Evolutionary conservation across 805 yeast species (phyloP), one percentile per base, ranked within the genome.

Genomic region (Priceomyces melissophilus): DNA sequence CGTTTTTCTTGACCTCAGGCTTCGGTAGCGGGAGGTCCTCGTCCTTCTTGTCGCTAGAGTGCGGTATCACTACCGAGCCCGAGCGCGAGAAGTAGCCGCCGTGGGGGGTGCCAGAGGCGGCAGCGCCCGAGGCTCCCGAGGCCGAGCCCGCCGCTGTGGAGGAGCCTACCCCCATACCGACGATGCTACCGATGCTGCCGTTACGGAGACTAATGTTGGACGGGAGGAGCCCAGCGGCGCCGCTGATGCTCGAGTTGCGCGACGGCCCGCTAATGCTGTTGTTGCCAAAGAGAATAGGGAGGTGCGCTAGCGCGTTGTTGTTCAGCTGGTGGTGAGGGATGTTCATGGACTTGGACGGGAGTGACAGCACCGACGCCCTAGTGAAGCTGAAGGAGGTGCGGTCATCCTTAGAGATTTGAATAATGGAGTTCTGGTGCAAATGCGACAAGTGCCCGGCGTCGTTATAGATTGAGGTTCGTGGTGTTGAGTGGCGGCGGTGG

Each of bases 281-380:
- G 7, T 62, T 62, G n/a, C 75, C 75, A 44, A 67, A 69, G 13
- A 69, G 46, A 3, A 66, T 61, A 1, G 75, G 75, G 37, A 69
- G 54, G 46, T 69, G 75, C 3, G 72, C 72, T 51, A 69, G 56
- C 4, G 72, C 60, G 39, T 49, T 61, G 42, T 52, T 59, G 41
- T 54, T 60, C 55, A 59, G 61, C 43, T 69, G 73, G 51, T 69
- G 75, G 49, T 69, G 75, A 1, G 75, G 75, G 8, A 69, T 69
- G 47, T 69, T 64, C 75, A 69, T 69, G 12, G 67, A 61, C 48
- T 69, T 69, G 12, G 71, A 65, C 7, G 75, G 75, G 25, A 69
- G 56, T 4, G 71, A 64, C 43, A 66, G 62, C 9, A 69, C 67
- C 23, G 71, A 65, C 32, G 65, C 73, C 43, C 73, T 53, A 17